Conservation (phyloP, 768 basidiomycete genomes). For the Naganishia friedmannii region DNA sequence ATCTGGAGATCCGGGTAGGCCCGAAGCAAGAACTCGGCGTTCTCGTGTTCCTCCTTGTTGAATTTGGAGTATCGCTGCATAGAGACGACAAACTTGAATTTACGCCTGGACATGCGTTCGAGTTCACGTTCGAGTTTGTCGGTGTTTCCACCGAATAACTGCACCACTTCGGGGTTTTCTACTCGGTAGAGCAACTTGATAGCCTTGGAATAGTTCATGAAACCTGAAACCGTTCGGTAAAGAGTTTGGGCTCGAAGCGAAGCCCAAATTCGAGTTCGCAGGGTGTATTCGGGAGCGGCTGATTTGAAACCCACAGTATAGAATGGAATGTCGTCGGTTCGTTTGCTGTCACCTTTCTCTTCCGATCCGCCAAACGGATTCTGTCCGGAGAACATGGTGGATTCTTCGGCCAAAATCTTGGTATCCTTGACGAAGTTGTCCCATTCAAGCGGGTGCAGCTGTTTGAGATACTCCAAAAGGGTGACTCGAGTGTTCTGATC, state of each 20-base stretch:
- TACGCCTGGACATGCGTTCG: conserved; percentile 93
- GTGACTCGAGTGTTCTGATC: conserved; percentile 97
- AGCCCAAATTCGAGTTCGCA: conserved; percentile 98
- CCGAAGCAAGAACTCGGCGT: conserved; percentile 93
- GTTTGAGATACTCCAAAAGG: conserved; percentile 94
- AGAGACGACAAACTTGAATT: conserved; percentile 98
- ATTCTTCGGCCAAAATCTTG: conserved; percentile 96
- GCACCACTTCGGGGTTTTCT: conserved; percentile 98
- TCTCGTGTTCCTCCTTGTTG: conserved; percentile 98
- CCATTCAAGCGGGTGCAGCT: conserved; percentile 97
- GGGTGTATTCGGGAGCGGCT: conserved; percentile 94
- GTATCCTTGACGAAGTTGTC: conserved; percentile 99
- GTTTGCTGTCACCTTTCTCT: conserved; percentile 70
- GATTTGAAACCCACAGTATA: conserved; percentile 99
- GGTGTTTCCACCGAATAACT: conserved; percentile 94
- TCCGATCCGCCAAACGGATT: conserved; percentile 64
- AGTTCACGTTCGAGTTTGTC: conserved; percentile 93
- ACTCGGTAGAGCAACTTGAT: conserved; percentile 99
- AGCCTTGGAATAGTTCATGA: conserved; percentile 99
- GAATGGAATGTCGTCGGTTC: conserved; percentile 90
- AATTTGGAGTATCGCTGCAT: conserved; percentile 99
- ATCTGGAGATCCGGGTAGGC: conserved; percentile 99
- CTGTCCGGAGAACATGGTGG: conserved; percentile 66
- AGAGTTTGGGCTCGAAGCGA: conserved; percentile 97
- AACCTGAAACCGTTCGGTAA: conserved; percentile 96